Percentiles rank a stretch among this genome's conserved stretches.
Conservation (phyloP, 2,329 filamentous ascomycete genomes). For the Cercospora citrullina region DNA sequence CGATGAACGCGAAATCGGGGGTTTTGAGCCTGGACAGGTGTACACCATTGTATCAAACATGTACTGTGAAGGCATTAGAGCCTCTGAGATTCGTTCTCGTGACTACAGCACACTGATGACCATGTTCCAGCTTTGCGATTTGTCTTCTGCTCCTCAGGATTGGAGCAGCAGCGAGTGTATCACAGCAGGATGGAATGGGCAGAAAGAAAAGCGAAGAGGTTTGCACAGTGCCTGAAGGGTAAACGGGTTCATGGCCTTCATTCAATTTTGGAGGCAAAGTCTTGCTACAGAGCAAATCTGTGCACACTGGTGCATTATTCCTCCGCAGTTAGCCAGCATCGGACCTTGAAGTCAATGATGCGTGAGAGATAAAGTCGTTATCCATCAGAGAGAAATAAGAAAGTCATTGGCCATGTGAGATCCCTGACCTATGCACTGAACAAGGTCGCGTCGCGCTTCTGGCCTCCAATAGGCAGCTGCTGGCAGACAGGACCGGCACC, state of each 20-base stretch:
- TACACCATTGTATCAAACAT: background rate
- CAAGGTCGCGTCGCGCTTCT: background rate
- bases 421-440: background rate
- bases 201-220: background rate
- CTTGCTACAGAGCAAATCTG: background rate
- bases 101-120: background rate
- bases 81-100: background rate
- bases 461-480: constrained; percentile 10
- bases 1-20: background rate
- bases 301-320: background rate
- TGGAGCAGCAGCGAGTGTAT: background rate
- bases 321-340: background rate
- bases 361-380: background rate
- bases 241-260: background rate
- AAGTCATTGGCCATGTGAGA: too few species aligned
- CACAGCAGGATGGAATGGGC: background rate
- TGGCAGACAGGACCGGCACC: constrained; percentile 1
- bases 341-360: background rate
- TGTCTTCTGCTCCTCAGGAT: background rate
- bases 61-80: background rate
- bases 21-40: background rate
- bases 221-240: background rate
- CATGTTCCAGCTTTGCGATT: background rate
- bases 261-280: background rate
- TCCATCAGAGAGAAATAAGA: background rate